Conservation (phyloP, 176 grass and related monocot species). For the Ensete ventricosum region DNA sequence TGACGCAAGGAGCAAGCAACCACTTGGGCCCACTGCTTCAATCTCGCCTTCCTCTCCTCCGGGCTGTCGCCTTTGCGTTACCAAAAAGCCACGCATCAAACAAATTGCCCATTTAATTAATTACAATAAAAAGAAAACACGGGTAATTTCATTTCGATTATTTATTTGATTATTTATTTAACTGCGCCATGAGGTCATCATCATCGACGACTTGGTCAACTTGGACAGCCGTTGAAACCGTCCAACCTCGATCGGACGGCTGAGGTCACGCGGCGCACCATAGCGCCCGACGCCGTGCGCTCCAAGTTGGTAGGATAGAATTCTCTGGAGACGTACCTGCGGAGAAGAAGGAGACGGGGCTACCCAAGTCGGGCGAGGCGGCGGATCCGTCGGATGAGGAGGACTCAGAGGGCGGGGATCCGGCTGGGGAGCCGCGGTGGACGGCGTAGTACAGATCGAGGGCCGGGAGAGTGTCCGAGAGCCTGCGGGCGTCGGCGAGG, state of each 20-base stretch:
- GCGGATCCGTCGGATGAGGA: constrained; percentile 26
- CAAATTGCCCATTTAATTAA: neutral
- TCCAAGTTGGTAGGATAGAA: too few species aligned
- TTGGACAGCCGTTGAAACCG: too few species aligned
- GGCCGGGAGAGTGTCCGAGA: constrained; percentile 52
- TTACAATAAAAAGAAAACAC: neutral
- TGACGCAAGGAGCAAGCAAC: constrained; percentile 58
- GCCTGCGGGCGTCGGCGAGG: constrained; percentile 12
- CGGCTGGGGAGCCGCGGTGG: constrained; percentile 3
- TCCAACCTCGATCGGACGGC: neutral
- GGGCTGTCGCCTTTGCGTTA: constrained; percentile 41
- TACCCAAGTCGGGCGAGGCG: constrained; percentile 20
- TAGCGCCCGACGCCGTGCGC: too few species aligned
- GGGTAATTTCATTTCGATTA: too few species aligned
- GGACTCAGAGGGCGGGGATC: neutral
- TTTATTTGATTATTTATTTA: too few species aligned
- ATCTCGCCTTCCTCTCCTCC: constrained; percentile 66
- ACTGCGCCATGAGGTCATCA: too few species aligned
- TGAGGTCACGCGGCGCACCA: neutral
- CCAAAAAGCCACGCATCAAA: neutral
- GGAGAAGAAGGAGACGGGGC: constrained; percentile 51
- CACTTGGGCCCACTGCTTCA: constrained; percentile 92
- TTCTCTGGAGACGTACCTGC: constrained; percentile 26
- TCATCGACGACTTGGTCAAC: too few species aligned
- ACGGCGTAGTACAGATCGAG: constrained; percentile 62